Conservation (phyloP, 2,329 filamentous ascomycete species). For the Fusarium decemcellulare region DNA sequence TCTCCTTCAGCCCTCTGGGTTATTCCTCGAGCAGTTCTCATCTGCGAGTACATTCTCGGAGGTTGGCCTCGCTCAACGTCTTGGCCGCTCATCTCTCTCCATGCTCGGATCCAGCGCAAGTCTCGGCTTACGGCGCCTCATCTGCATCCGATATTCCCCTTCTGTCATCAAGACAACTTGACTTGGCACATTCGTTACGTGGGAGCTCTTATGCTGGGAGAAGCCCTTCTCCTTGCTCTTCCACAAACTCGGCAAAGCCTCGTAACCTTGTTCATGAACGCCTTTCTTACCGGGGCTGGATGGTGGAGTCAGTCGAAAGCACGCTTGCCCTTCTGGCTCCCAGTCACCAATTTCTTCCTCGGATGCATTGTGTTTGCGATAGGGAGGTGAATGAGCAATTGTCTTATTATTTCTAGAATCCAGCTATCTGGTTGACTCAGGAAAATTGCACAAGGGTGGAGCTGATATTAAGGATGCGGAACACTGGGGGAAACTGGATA, state of each 20-base stretch:
- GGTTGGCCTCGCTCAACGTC: background rate
- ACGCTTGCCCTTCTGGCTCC: constrained; percentile 6
- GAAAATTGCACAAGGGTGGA: background rate
- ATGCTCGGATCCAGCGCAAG: background rate
- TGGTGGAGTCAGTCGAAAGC: constrained; percentile 8
- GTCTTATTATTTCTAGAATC: background rate
- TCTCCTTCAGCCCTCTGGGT: background rate
- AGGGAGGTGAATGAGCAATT: background rate
- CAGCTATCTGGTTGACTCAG: background rate
- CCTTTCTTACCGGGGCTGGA: constrained; percentile 2
- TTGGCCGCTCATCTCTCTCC: background rate
- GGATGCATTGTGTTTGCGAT: background rate
- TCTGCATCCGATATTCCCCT: background rate
- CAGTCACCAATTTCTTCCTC: background rate
- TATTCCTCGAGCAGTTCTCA: background rate
- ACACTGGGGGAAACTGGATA: background rate
- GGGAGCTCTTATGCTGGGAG: background rate
- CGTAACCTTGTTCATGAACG: background rate
- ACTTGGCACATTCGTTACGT: background rate
- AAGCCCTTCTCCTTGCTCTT: background rate
- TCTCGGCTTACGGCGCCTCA: background rate
- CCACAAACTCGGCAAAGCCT: background rate
- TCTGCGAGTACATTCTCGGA: background rate
- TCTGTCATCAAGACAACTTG: background rate
- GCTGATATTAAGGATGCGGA: background rate